Evolutionary conservation across 139 green algal genomes (phyloP).

Genomic region (Auxenochlorella pyrenoidosa): DNA sequence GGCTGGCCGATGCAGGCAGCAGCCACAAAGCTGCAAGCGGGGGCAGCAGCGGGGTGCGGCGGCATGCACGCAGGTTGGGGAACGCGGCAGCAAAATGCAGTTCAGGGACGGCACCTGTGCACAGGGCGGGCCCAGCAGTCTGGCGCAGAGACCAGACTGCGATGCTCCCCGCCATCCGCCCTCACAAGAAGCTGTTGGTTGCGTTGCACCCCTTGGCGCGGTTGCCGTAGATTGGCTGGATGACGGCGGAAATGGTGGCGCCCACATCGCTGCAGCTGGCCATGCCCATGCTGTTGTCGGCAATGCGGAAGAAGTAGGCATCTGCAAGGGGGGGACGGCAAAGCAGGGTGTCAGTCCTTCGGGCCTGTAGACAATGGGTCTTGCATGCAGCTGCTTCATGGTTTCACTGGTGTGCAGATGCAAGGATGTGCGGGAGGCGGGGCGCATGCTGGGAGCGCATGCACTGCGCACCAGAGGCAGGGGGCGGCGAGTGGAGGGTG

Average conservation of each 20-base stretch:
- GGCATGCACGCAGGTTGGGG: background rate
- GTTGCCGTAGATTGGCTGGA: background rate
- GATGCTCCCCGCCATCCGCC: background rate
- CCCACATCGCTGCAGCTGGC: background rate
- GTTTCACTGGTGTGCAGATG: no score
- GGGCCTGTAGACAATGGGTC: no score
- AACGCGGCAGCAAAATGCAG: no score
- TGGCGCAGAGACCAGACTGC: no score
- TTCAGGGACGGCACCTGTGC: no score
- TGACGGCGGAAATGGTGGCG: background rate
- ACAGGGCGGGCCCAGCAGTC: no score
- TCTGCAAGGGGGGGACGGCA: background rate
- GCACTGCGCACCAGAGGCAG: background rate
- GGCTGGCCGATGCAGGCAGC: background rate
- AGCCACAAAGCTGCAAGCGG: background rate
- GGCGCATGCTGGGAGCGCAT: background rate
- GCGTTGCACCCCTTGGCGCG: background rate
- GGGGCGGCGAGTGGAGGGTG: background rate
- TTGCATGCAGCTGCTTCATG: no score
- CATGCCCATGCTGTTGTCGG: background rate
- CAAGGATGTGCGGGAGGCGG: no score
- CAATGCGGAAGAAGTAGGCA: background rate
- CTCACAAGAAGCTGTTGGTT: conserved; percentile 12
- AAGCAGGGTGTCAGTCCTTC: no score
- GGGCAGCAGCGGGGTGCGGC: background rate